Percentiles rank a stretch among this genome's conserved stretches.
phyloP scores from a whole-genome alignment of 2,329 filamentous ascomycete species.

The Ramularia collo-cygni region DNA sequence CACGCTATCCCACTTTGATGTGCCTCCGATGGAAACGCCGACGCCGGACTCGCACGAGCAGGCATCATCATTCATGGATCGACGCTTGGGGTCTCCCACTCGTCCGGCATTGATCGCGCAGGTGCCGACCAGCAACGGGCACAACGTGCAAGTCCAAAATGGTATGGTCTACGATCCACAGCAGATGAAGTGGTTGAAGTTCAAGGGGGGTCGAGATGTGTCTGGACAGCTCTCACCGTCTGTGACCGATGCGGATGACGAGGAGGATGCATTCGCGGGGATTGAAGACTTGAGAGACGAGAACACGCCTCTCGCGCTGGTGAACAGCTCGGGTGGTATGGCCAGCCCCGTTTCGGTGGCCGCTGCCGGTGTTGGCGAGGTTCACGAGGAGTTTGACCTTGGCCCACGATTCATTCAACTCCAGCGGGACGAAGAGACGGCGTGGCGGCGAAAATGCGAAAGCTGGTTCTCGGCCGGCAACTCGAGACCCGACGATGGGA shows the following conservation, averaged over 20 bases:
- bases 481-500: slow-evolving; percentile 69
- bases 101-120: slow-evolving; percentile 83
- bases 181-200: slow-evolving; percentile 95
- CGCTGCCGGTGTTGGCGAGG: slow-evolving; percentile 59
- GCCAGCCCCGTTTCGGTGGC: slow-evolving; percentile 24
- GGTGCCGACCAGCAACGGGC: slow-evolving; percentile 58
- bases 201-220: slow-evolving; percentile 32
- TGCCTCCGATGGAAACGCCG: slow-evolving; percentile 31
- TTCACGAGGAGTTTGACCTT: slow-evolving; percentile 96
- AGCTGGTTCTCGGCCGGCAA: slow-evolving; percentile 65
- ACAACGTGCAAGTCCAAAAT: slow-evolving; percentile 89
- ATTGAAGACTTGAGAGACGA: slow-evolving; percentile 85
- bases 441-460: slow-evolving; percentile 82
- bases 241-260: slow-evolving; percentile 71
- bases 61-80: slow-evolving; percentile 28
- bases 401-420: slow-evolving; percentile 86
- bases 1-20: slow-evolving; percentile 69
- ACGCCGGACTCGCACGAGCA: slow-evolving; percentile 26
- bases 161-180: slow-evolving; percentile 98
- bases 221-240: slow-evolving; percentile 35
- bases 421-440: slow-evolving; percentile 84
- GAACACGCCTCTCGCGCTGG: slow-evolving; percentile 16
- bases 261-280: slow-evolving; percentile 89
- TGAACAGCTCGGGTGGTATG: slow-evolving; percentile 18
- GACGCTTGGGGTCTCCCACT: slow-evolving; percentile 38